These are phyloP conservation scores for Fusarium pseudoanthophilum DNA, from an alignment of 2,329 filamentous ascomycete species.

Conservation along the genomic window DNA sequence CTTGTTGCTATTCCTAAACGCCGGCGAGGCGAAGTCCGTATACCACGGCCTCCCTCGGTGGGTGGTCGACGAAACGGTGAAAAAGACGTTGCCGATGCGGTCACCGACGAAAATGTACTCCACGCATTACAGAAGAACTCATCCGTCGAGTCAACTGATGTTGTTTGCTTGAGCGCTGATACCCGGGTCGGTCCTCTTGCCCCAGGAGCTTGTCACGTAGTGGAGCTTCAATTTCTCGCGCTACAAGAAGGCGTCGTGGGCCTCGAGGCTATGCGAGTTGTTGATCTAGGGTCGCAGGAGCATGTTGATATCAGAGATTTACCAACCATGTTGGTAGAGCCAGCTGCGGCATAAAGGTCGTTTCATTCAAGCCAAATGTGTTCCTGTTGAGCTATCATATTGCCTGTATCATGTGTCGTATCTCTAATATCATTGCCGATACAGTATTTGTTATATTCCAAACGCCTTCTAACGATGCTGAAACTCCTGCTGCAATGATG, in stretches of 20 bases:
- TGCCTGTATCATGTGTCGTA: conserved; percentile 37
- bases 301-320: conserved; percentile 81
- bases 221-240: conserved; percentile 77
- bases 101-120: conserved; percentile 77
- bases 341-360: conserved; percentile 42
- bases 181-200: conserved; percentile 77
- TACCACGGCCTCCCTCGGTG: conserved; percentile 65
- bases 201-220: conserved; percentile 77
- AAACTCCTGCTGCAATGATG: conserved; percentile 30
- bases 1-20: conserved; percentile 75
- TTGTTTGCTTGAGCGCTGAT: conserved; percentile 81
- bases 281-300: conserved; percentile 79
- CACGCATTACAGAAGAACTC: conserved; percentile 77
- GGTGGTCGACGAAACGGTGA: conserved; percentile 50
- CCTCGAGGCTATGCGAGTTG: conserved; percentile 77
- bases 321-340: conserved; percentile 71
- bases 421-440: conserved; percentile 40
- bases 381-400: conserved; percentile 22
- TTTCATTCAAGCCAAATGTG: not conserved
- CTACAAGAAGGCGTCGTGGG: conserved; percentile 72
- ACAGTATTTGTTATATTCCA: conserved; percentile 30
- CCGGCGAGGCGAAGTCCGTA: conserved; percentile 66
- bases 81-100: conserved; percentile 68
- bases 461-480: conserved; percentile 40
- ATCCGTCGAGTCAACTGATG: conserved; percentile 70